A percentile compares a stretch with the other conserved stretches of the same genome.
Conservation (phyloP, 345 rosid species). For the Nephelium lappaceum region DNA sequence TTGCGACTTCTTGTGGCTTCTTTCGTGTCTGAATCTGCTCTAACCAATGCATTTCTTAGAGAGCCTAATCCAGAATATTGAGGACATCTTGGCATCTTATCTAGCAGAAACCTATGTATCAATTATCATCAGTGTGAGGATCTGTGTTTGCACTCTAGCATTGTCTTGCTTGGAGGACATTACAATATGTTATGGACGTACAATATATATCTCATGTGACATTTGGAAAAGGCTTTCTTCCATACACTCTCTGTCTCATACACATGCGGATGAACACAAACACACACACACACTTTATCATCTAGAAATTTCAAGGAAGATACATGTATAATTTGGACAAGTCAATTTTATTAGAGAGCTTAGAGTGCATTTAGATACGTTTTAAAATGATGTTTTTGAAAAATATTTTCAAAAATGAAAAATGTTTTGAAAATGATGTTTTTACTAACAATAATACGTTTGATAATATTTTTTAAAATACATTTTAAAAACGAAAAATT, state of each 20-base stretch:
- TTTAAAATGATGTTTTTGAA: too few species aligned
- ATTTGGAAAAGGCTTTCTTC: not conserved
- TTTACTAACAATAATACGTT: too few species aligned
- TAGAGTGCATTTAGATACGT: too few species aligned
- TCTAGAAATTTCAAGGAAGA: not conserved
- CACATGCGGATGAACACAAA: not conserved
- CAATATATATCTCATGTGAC: too few species aligned
- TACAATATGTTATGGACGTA: not conserved
- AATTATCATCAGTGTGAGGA: not conserved
- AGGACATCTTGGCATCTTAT: not conserved
- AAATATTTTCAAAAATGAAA: too few species aligned
- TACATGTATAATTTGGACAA: not conserved
- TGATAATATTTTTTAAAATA: too few species aligned
- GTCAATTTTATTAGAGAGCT: not conserved
- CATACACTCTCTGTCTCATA: not conserved
- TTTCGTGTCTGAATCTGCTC: constrained; percentile 23
- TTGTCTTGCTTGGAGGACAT: not conserved
- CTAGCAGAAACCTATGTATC: not conserved
- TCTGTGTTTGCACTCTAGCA: not conserved
- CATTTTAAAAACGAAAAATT: too few species aligned
- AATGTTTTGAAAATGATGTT: too few species aligned
- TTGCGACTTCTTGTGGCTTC: constrained; percentile 17
- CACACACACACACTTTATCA: not conserved
- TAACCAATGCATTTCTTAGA: constrained; percentile 7
- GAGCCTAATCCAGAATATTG: constrained; percentile 1